Base-by-base conservation (phyloP, 306 rosid species). In the Arachis stenosperma region DNA sequence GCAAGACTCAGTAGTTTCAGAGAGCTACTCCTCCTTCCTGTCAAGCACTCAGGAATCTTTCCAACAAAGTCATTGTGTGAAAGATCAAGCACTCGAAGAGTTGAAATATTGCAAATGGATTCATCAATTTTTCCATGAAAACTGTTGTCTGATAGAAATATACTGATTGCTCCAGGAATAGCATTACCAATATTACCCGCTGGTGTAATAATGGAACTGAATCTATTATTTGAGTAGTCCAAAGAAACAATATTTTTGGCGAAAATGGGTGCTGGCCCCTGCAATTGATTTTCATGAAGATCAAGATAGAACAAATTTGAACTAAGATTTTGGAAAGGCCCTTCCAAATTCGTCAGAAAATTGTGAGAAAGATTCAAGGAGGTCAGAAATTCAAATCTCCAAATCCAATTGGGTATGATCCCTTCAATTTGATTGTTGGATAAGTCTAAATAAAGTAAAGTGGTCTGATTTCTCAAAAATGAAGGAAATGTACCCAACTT, bases 291-390 rank as follows among this genome's bases (percentile, higher is more conserved):
- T 3, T 44, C 80, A 39, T 39, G 79, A 41, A 87, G 78, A 73
- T 84, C 88, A 55, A 82, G 27, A 0, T 0, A 0, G 2, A 0
- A 0, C 41, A 87, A 9, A 3, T 0, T 10, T 43, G 74, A 67
- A 47, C 62, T 29, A 0, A 48, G 8, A 57, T 85, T 73, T 0
- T 2, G 13, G 0, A 48, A n/a, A 4, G 44, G 62, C 14, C 76
- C 80, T 68, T 75, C 51, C 22, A 84, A 42, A 9, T 48, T 14
- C 1, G 1, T 30, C 0, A 87, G 9, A 0, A 29, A n/a, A 33
- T 84, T 87, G 13, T 12, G 15, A 7, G 88, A 87, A 50, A 87
- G 84, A 75, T 84, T 84, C 13, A 84, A 29, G 8, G 40, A 1
- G 3, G 0, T 0, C 8, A 86, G 65, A 54, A 0, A 36, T 0